Base-by-base conservation (phyloP, 139 green algal species). In the Desmodesmus armatus region DNA sequence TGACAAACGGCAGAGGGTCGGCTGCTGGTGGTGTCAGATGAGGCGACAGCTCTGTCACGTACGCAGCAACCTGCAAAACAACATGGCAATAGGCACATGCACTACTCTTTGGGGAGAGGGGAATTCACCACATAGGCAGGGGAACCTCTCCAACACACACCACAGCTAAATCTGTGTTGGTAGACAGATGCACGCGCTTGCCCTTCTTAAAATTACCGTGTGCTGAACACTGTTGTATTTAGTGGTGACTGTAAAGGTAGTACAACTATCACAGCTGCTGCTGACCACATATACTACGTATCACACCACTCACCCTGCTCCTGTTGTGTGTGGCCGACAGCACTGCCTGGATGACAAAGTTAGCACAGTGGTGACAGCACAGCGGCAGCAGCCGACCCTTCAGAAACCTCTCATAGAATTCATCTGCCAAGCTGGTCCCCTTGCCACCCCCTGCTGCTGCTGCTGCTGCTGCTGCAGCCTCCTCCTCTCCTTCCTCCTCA, bases 271-370 rank as follows among this genome's bases (percentile, higher is more conserved):
- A 67, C 58, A n/a, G 58, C 58, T 67, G 58, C 58, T 67, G 58
- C 58, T 67, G 58, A 23, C n/a, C n/a, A n/a, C n/a, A n/a, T n/a
- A n/a, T n/a, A n/a, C n/a, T n/a, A n/a, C n/a, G n/a, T n/a, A n/a
- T n/a, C n/a, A n/a, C 33, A 27, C 58, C 2, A 0, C 58, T 19
- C 27, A 21, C 71, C 69, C 44, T 89, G 75, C 83, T 85, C 76
- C 35, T 82, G 69, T 40, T 82, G 53, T 84, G 39, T 83, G 43
- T 39, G 33, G 90, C 83, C 23, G 87, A 81, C 41, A 96, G 82
- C 51, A 80, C 86, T 6, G 91, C 89, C 87, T 97, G 94, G 37
- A 97, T 83, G 29, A 92, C 92, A 91, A 96, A 97, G 69, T 97
- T 97, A 67, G 92, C 94, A 7, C 25, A 75, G 29, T 92, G 88